Evolutionary conservation across 257 asterid genomes (phyloP), one percentile per base, ranked within the genome.

Genomic region (Fraxinus excelsior): DNA sequence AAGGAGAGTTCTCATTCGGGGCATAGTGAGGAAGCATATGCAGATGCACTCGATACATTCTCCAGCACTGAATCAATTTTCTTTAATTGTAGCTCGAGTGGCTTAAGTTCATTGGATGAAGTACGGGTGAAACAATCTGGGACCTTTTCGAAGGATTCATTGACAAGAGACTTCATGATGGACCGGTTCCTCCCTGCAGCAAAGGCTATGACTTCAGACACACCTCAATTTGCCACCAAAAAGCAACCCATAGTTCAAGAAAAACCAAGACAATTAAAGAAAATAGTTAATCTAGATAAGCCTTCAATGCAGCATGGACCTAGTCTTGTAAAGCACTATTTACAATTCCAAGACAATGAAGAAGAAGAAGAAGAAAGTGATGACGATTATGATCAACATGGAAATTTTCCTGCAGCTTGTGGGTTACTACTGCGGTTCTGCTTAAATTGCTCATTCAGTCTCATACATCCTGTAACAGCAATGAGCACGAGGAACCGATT

Each of bases 161-260:
- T 82, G 74, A 77, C 89, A 75, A 83, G 88, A 35, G 97, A 87
- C 65, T 42, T 42, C 51, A 42, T 42, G 18, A 42, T 42, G 51
- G 94, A 86, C 74, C 89, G 97, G 82, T 96, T 96, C 81, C 86
- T 93, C 37, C 98, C 98, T 10, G 99, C 96, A 13, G 99, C 99
- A 16, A 91, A 90, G 83, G 96, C 97, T 5, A 88, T 94, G 96
- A 86, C 90, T 56, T 74, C 90, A 1, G 94, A 92, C 78, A 81
- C 82, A 19, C 96, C 92, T 76, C 91, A 84, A n/a, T 78, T 77
- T 81, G 84, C 84, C 74, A 77, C 91, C 73, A 82, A 83, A 86
- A 95, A 84, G 80, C 92, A 78, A 74, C 68, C 78, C 0, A 23
- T 69, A 4, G 81, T 80, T 74, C 84, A 73, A 80, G 83, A 83